A percentile compares a stretch with the other conserved stretches of the same genome.
phyloP scores from a whole-genome alignment of 805 yeast species.

The Hanseniaspora lachancei region DNA sequence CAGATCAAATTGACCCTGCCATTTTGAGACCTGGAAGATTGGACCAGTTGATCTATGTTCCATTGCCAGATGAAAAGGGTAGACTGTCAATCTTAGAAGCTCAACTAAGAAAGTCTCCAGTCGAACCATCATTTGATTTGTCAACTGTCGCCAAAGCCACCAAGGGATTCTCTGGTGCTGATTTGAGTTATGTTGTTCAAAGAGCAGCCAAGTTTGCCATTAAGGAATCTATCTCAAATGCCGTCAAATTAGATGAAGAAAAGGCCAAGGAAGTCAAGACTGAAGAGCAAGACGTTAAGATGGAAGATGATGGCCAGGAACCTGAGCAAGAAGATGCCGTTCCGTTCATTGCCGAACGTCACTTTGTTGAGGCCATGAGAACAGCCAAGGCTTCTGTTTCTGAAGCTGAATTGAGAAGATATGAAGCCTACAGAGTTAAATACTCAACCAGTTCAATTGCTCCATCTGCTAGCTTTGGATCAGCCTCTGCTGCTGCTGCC shows the following conservation, averaged over 20 bases:
- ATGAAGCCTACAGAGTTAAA: slow-evolving; percentile 91
- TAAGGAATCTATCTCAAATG: slow-evolving; percentile 72
- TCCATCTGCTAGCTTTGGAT: slow-evolving; percentile 41
- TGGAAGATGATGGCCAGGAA: slow-evolving; percentile 33
- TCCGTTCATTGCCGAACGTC: slow-evolving; percentile 85
- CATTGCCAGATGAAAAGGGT: slow-evolving; percentile 91
- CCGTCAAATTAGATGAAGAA: slow-evolving; percentile 23
- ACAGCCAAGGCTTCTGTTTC: slow-evolving; percentile 95
- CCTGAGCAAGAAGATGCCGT: slow-evolving; percentile 79
- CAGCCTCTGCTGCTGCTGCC: slow-evolving; percentile 55
- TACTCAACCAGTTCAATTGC: slow-evolving; percentile 64
- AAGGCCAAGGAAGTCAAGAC: slow-evolving; percentile 28
- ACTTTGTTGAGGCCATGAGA: slow-evolving; percentile 99
- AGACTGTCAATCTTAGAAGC: slow-evolving; percentile 88
- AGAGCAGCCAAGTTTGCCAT: slow-evolving; percentile 98
- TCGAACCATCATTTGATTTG: slow-evolving; percentile 91
- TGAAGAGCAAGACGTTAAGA: slow-evolving; percentile 41
- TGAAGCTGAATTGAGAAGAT: slow-evolving; percentile 94
- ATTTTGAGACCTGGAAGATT: slow-evolving; percentile 97
- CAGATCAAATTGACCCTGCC: slow-evolving; percentile 98
- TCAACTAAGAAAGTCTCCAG: slow-evolving; percentile 94
- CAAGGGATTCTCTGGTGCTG: slow-evolving; percentile 99
- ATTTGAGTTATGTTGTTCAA: slow-evolving; percentile 90
- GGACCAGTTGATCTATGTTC: slow-evolving; percentile 96
- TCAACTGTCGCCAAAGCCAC: slow-evolving; percentile 82